These are phyloP conservation scores for Talaromyces proteolyticus DNA, from an alignment of 495 filamentous ascomycete genomes.

Conservation along the genomic window DNA sequence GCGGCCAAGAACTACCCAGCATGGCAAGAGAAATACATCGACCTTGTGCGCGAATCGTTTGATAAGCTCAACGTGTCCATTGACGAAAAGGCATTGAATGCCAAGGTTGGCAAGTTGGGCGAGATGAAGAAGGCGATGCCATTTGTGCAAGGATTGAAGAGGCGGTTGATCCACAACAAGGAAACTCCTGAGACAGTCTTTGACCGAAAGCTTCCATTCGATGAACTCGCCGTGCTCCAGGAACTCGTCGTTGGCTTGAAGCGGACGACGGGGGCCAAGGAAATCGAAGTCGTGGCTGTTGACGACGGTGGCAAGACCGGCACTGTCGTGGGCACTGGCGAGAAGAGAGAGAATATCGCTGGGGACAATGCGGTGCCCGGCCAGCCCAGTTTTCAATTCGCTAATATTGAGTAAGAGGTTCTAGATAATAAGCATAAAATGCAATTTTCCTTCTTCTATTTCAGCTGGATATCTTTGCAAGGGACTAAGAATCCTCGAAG, in stretches of 20 bases:
- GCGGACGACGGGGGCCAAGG: conserved; percentile 59
- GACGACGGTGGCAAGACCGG: conserved; percentile 65
- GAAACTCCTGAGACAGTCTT: conserved; percentile 60
- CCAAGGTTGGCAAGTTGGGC: conserved; percentile 66
- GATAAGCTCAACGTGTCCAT: conserved; percentile 45
- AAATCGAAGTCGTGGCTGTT: conserved; percentile 58
- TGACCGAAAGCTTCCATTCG: conserved; percentile 75
- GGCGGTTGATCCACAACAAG: conserved; percentile 55
- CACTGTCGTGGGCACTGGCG: conserved; percentile 46
- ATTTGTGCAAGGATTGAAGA: conserved; percentile 85
- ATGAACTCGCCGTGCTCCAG: conserved; percentile 66
- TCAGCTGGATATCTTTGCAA: too few relatives aligned
- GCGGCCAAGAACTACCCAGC: conserved; percentile 68
- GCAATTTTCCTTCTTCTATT: neutral
- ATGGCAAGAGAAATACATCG: conserved; percentile 92
- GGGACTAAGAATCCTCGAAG: too few relatives aligned
- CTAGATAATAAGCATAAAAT: neutral
- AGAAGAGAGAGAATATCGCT: conserved; percentile 46
- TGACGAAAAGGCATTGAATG: conserved; percentile 75
- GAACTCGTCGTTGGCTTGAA: conserved; percentile 54
- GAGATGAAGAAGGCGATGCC: conserved; percentile 99
- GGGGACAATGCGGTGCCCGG: conserved; percentile 76
- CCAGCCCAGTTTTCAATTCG: conserved; percentile 68
- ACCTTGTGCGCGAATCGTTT: conserved; percentile 66
- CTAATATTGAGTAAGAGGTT: conserved; percentile 63